Conservation (phyloP, 179 eudicot species). For the Silene coronaria region DNA sequence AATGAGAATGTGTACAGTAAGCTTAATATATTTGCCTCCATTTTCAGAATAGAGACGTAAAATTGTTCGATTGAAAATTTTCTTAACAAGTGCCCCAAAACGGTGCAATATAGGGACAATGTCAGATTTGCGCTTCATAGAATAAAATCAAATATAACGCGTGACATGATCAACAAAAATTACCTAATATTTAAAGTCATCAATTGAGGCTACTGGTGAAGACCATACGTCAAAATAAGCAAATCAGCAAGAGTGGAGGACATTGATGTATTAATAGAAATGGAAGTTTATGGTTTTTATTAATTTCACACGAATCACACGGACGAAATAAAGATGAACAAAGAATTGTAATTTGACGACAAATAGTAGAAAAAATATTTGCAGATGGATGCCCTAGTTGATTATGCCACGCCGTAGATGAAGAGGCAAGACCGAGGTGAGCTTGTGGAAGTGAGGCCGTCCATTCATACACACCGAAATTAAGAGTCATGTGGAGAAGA, state of each 20-base stretch:
- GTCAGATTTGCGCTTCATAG: no score
- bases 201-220: not conserved
- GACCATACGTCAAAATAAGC: no score
- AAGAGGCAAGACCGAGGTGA: not conserved
- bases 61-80: no score
- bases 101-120: no score
- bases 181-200: not conserved
- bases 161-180: not conserved
- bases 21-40: no score
- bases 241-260: not conserved
- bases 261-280: not conserved
- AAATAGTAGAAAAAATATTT: no score
- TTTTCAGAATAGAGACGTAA: no score
- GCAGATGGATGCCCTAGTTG: not conserved
- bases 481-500: not conserved
- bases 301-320: not conserved
- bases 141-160: no score
- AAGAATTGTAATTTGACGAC: not conserved
- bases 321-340: not conserved
- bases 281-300: not conserved
- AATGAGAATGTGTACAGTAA: not conserved
- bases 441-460: not conserved
- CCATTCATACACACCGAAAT: not conserved
- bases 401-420: not conserved
- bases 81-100: no score